Evolutionary conservation across 2,329 filamentous ascomycete species (phyloP).

Genomic region (Penicillium sp.): DNA sequence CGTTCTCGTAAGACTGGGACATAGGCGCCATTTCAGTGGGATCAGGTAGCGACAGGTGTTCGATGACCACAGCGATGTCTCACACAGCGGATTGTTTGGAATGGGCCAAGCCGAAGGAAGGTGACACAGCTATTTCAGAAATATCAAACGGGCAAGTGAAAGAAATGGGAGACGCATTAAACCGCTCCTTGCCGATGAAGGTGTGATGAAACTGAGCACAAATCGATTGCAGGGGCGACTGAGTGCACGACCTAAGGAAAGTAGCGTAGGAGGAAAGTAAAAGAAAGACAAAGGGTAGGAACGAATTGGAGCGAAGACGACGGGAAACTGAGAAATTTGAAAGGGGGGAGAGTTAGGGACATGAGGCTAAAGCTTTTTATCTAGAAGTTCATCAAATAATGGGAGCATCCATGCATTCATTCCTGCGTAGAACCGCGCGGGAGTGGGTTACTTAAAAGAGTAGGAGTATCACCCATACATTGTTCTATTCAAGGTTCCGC

Average conservation of each 20-base stretch:
- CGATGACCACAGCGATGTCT: neutral
- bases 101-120: neutral
- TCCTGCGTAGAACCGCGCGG: neutral
- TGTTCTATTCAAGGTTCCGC: too few species aligned
- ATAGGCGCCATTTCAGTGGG: neutral
- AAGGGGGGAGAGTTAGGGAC: neutral
- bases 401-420: neutral
- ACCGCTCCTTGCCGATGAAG: neutral
- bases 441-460: too few species aligned
- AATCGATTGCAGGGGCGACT: neutral
- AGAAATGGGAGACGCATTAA: neutral
- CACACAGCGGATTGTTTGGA: neutral
- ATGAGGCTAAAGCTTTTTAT: neutral
- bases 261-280: neutral
- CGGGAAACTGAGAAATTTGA: neutral
- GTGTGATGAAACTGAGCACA: neutral
- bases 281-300: neutral
- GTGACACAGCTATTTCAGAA: neutral
- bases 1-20: neutral
- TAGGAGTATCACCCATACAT: too few species aligned
- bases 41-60: neutral
- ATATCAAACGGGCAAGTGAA: neutral
- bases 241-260: neutral
- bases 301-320: neutral
- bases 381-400: neutral